These are phyloP conservation scores for Coemansia guatemalensis DNA, from an alignment of 192 early-diverging fungal genomes.

Conservation along the genomic window DNA sequence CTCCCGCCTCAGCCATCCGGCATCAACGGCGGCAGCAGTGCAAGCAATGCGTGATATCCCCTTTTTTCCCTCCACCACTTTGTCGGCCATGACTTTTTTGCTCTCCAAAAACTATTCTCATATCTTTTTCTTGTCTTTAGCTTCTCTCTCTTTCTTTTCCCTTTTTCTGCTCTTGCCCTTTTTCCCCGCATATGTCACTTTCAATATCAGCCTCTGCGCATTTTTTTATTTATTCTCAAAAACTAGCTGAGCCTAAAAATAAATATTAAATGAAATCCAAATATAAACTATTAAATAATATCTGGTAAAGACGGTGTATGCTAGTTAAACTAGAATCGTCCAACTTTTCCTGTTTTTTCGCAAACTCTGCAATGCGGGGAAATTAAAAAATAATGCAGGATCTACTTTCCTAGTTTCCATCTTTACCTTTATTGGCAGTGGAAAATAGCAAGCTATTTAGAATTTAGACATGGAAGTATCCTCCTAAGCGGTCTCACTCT, in stretches of 20 bases:
- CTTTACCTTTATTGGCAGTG: too few species aligned
- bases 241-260: background rate
- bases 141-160: background rate
- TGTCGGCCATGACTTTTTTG: background rate
- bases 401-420: too few species aligned
- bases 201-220: conserved; percentile 4
- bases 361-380: too few species aligned
- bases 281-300: too few species aligned
- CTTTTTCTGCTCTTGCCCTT: background rate
- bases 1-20: conserved; percentile 32
- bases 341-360: too few species aligned
- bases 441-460: too few species aligned
- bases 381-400: too few species aligned
- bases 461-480: background rate
- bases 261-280: background rate
- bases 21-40: conserved; percentile 8
- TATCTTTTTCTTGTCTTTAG: conserved; percentile 6
- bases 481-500: background rate
- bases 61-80: background rate
- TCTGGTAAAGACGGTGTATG: too few species aligned
- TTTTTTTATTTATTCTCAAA: background rate
- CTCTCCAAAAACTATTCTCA: background rate
- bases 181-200: conserved; percentile 8
- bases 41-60: background rate
- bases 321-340: too few species aligned